Conservation (phyloP, 2,329 filamentous ascomycete genomes). For the Phialemonium atrogriseum region DNA sequence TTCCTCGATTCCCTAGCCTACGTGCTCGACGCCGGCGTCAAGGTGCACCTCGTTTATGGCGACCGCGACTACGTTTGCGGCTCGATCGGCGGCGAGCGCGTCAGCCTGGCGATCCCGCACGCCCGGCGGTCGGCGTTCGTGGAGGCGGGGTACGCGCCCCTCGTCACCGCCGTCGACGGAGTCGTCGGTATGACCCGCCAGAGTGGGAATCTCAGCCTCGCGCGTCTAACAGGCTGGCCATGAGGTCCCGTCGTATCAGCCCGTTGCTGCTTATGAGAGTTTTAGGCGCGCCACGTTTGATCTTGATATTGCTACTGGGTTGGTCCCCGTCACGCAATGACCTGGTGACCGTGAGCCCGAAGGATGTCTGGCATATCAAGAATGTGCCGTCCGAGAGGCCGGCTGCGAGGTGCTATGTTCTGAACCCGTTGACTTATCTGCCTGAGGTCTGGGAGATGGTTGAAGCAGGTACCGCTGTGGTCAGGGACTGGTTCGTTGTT, state of each 20-base stretch:
- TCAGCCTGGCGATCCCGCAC: conserved; percentile 40
- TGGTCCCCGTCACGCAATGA: conserved; percentile 6
- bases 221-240: conserved; percentile 52
- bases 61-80: conserved; percentile 50
- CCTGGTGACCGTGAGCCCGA: conserved; percentile 7
- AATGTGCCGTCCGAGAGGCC: conserved; percentile 2
- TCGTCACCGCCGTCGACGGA: conserved; percentile 44
- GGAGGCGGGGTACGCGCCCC: conserved; percentile 52
- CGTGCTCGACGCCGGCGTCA: conserved; percentile 47
- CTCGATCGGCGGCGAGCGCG: conserved; percentile 48
- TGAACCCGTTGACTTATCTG: conserved; percentile 1
- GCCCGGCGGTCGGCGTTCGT: conserved; percentile 31
- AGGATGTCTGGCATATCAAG: conserved; percentile 7
- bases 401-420: conserved; percentile 3
- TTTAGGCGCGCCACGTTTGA: conserved; percentile 34
- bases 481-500: conserved; percentile 4
- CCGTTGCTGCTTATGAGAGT: conserved; percentile 33
- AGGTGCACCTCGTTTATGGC: conserved; percentile 49
- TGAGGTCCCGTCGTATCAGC: conserved; percentile 44
- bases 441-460: conserved; percentile 3
- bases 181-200: conserved; percentile 58
- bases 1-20: conserved; percentile 37
- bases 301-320: conserved; percentile 9
- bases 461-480: background rate
- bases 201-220: conserved; percentile 55